Evolutionary conservation across 352 stramenopile species (phyloP), one percentile per base, ranked within the genome.

Genomic region (Phytophthora fragariaefolia): DNA sequence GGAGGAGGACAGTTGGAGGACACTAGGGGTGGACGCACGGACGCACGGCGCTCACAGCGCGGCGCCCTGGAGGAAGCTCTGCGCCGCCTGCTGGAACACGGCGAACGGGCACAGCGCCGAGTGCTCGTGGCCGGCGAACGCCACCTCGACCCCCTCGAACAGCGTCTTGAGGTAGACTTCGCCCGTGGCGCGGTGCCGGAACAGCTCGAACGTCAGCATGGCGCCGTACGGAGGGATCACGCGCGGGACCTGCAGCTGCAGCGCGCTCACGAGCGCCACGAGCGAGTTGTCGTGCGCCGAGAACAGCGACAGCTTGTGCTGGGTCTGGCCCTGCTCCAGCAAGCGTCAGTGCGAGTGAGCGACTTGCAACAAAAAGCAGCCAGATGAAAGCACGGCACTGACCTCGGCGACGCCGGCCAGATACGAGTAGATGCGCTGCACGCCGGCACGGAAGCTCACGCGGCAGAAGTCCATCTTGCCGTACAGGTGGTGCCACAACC

Each of bases 261-360:
- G 68, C 56, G 87, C 87, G 30, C 78, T 82, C 23, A 88, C 68
- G 20, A 93, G 65, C 43, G 84, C 84, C 26, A 95, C 83, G 15
- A 95, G 70, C 54, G 87, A 91, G 68, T 93, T 93, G 66, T 95
- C 84, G 66, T 95, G 87, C 0, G 78, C 83, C 0, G 87, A 95
- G 71, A 92, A 90, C 1, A 95, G 70, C 42, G 87, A 89, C 38
- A 95, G 32, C 49, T 83, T 89, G 72, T 84, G 77, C 6, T 63
- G 63, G 15, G 30, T 59, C 38, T 46, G 36, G 36, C 56, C 57
- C 43, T 70, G 43, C 27, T 38, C 12, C 30, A n/a, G n/a, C 36
- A 43, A 43, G 17, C 6, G 20, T 18, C 13, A 12, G 17, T 3
- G 15, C 6, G 36, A 17, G 36, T 43, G 5, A 43, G 36, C 36